Evolutionary conservation across 108 stramenopile species (phyloP).

Genomic region (Conticribra weissflogii): DNA sequence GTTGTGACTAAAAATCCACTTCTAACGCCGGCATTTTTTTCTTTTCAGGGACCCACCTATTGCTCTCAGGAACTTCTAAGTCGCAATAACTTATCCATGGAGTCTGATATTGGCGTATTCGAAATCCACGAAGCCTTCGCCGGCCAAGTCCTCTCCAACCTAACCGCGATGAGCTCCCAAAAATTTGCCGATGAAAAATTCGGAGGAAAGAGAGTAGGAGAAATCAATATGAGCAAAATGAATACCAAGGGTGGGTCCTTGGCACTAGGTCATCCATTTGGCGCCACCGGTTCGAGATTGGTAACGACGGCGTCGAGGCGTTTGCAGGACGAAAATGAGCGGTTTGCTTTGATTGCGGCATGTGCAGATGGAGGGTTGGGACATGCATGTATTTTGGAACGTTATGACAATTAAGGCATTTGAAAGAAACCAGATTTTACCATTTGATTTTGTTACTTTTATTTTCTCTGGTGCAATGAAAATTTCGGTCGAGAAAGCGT

Average conservation of each 20-base stretch:
- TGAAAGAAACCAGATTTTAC: no score
- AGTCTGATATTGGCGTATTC: slow-evolving; percentile 91
- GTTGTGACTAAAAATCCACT: no score
- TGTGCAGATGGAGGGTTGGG: slow-evolving; percentile 98
- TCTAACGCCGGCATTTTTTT: no score
- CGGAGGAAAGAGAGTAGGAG: slow-evolving; percentile 89
- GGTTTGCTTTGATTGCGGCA: slow-evolving; percentile 96
- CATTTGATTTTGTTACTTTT: no score
- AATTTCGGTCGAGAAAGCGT: no score
- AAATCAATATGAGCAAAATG: slow-evolving; percentile 90
- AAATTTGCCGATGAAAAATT: slow-evolving; percentile 89
- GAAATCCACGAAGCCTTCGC: slow-evolving; percentile 99
- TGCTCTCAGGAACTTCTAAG: slow-evolving; percentile 83
- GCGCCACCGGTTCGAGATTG: slow-evolving; percentile 93
- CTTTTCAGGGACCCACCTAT: slow-evolving; percentile 76
- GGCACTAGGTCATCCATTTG: slow-evolving; percentile 99
- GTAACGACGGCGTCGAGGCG: slow-evolving; percentile 97
- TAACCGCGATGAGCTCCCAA: slow-evolving; percentile 94
- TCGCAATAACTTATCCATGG: slow-evolving; percentile 77
- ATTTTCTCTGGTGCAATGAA: background rate
- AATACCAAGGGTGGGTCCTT: slow-evolving; percentile 97
- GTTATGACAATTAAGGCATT: slow-evolving; percentile 69
- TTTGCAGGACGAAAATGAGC: slow-evolving; percentile 89
- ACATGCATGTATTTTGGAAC: slow-evolving; percentile 90
- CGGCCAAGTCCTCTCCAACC: slow-evolving; percentile 97